Conservation (phyloP, 768 basidiomycete genomes). For the Pleurotus cornucopiae region DNA sequence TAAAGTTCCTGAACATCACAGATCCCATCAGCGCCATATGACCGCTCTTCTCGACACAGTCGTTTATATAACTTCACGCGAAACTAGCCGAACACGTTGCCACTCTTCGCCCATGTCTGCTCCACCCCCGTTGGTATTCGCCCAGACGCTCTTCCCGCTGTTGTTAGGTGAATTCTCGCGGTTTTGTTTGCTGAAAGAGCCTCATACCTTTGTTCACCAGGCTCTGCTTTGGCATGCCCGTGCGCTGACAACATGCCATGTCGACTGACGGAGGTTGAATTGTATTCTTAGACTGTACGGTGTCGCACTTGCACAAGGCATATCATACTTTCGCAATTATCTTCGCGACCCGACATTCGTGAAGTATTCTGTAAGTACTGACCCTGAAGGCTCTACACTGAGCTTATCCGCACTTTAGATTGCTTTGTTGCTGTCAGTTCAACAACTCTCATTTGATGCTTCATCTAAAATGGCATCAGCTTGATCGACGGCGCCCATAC, state of each 20-base stretch:
- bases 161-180: background rate
- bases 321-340: conserved; percentile 3
- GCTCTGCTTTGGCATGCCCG: background rate
- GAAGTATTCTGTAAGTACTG: background rate
- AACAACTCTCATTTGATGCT: too few species aligned
- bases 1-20: too few species aligned
- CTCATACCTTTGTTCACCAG: background rate
- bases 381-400: background rate
- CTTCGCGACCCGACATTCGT: background rate
- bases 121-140: background rate
- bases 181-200: background rate
- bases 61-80: too few species aligned
- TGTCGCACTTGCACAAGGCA: background rate
- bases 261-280: background rate
- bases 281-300: background rate
- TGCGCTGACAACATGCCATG: background rate
- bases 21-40: too few species aligned
- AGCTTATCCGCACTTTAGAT: background rate
- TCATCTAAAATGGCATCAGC: background rate
- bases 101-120: background rate
- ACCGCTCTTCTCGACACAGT: too few species aligned
- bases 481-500: conserved; percentile 1
- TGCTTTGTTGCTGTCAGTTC: background rate
- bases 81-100: too few species aligned
- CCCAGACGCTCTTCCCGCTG: background rate